phyloP scores from a whole-genome alignment of 768 basidiomycete genomes.

The Phylloporus sp. region DNA sequence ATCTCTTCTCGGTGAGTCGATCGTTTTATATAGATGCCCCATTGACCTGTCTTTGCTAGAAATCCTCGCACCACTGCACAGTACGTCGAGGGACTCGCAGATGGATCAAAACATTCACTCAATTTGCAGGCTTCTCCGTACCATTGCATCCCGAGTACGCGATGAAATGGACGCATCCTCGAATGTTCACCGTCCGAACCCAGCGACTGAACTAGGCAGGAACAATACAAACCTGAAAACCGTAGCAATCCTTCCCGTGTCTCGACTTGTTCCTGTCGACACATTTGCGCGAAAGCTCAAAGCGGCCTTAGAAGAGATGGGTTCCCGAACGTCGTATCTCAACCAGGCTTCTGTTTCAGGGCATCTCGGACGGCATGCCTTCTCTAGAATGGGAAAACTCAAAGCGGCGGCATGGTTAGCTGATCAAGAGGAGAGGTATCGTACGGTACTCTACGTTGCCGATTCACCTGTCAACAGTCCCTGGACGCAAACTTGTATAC shows the following conservation, averaged over 20 bases:
- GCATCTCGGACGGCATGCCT: conserved; percentile 92
- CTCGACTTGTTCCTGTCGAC: conserved; percentile 84
- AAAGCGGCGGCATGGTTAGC: conserved; percentile 92
- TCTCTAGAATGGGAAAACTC: conserved; percentile 94
- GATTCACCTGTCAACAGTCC: conserved; percentile 93
- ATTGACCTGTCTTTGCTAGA: conserved; percentile 34
- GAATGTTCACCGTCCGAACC: conserved; percentile 46
- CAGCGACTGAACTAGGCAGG: conserved; percentile 59
- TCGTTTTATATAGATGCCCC: not conserved
- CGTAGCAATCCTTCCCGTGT: conserved; percentile 85
- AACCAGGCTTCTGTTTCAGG: conserved; percentile 91
- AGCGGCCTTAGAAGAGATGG: conserved; percentile 83
- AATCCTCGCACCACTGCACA: conserved; percentile 85
- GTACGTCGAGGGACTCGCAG: conserved; percentile 36
- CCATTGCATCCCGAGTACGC: conserved; percentile 90
- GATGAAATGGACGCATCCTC: conserved; percentile 71
- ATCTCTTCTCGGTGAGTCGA: conserved; percentile 73
- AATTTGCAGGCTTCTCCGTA: conserved; percentile 59
- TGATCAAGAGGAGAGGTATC: conserved; percentile 90
- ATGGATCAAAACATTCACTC: not conserved
- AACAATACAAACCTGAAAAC: conserved; percentile 91
- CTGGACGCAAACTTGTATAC: conserved; percentile 98
- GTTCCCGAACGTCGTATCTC: conserved; percentile 88
- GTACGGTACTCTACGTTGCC: conserved; percentile 92
- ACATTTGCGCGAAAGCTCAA: conserved; percentile 89